These are phyloP conservation scores for Sechiopsis laciniata DNA, from an alignment of 306 rosid species.

Conservation along the genomic window DNA sequence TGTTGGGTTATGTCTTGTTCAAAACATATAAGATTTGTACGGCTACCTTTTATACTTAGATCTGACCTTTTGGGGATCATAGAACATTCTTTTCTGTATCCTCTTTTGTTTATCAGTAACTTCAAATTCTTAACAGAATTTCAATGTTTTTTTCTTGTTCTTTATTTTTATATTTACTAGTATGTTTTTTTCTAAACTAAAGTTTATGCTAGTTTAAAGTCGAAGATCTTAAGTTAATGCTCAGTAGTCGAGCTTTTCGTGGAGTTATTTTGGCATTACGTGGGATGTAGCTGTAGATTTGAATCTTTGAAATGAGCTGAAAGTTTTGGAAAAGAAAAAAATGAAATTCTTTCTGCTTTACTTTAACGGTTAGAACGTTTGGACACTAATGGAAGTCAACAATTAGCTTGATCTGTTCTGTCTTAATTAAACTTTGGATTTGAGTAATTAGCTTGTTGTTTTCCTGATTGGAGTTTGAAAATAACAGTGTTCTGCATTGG, in stretches of 20 bases:
- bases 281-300: slow-evolving; percentile 5
- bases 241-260: background rate
- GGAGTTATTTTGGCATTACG: background rate
- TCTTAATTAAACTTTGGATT: background rate
- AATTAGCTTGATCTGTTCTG: background rate
- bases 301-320: background rate
- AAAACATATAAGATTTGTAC: slow-evolving; percentile 22
- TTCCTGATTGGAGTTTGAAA: background rate
- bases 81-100: slow-evolving; percentile 23
- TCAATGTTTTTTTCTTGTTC: background rate
- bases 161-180: background rate
- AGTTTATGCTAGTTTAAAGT: background rate
- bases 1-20: slow-evolving; percentile 25
- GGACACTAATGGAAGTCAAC: background rate
- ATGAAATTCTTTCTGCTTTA: background rate
- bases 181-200: background rate
- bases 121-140: background rate
- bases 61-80: slow-evolving; percentile 22
- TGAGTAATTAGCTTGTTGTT: background rate
- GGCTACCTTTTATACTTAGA: slow-evolving; percentile 22
- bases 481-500: background rate
- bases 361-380: background rate
- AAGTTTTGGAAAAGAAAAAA: background rate
- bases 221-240: background rate
- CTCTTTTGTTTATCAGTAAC: slow-evolving; percentile 12